Conservation (phyloP, 179 eudicot genomes). For the Vitellaria paradoxa region DNA sequence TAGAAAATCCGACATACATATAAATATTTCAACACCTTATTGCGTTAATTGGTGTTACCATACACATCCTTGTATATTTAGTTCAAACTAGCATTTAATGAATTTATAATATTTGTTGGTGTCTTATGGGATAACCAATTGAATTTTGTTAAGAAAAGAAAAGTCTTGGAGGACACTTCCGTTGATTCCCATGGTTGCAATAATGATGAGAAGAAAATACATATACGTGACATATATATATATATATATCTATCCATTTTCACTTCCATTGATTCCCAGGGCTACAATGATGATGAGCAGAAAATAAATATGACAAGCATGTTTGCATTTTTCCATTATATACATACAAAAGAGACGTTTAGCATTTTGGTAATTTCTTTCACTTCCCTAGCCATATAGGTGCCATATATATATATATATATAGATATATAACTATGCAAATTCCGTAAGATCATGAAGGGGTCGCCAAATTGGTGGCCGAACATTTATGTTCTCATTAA, state of each 20-base stretch:
- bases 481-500: neutral
- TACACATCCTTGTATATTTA: neutral
- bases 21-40: neutral
- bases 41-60: neutral
- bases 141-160: neutral
- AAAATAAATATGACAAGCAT: neutral
- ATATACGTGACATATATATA: neutral
- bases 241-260: neutral
- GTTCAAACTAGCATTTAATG: neutral
- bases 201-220: neutral
- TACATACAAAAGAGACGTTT: neutral
- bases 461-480: slow-evolving; percentile 1
- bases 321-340: neutral
- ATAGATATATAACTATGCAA: neutral
- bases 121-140: neutral
- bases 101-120: slow-evolving; percentile 5
- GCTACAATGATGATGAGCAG: neutral
- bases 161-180: neutral
- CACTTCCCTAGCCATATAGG: too few species aligned
- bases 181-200: neutral
- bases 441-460: neutral
- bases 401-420: neutral
- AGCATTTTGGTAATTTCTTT: neutral
- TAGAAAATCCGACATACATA: neutral
- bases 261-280: neutral